Evolutionary conservation across 306 rosid species (phyloP).

Genomic region (Cicer cuneatum): DNA sequence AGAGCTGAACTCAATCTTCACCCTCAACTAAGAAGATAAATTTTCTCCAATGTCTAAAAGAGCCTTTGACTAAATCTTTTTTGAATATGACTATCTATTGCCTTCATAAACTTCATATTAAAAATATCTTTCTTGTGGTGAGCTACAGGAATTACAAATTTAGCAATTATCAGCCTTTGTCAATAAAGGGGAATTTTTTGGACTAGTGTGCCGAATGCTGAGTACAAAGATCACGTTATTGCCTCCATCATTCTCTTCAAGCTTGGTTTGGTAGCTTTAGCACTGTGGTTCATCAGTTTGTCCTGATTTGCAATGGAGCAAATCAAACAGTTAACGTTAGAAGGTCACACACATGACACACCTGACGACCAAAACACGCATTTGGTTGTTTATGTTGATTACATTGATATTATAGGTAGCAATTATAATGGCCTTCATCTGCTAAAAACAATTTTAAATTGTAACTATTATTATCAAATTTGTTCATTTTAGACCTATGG

Average conservation of each 20-base stretch:
- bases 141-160: background rate
- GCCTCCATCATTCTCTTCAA: no score
- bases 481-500: background rate
- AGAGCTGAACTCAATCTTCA: background rate
- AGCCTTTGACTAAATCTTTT: background rate
- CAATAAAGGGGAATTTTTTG: background rate
- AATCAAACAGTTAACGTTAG: background rate
- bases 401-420: background rate
- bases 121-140: background rate
- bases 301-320: background rate
- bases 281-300: background rate
- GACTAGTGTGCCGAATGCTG: no score
- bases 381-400: background rate
- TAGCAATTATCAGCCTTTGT: background rate
- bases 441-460: background rate
- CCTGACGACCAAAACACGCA: background rate
- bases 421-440: background rate
- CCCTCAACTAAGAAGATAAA: background rate
- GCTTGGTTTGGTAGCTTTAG: background rate
- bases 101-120: background rate
- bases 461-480: background rate
- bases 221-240: no score
- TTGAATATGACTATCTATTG: background rate
- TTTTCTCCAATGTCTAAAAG: background rate
- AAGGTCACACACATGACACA: background rate